Evolutionary conservation across 1,284 basidiomycete species (phyloP), one percentile per base, ranked within the genome.

Genomic region (Ustilago trichophora): DNA sequence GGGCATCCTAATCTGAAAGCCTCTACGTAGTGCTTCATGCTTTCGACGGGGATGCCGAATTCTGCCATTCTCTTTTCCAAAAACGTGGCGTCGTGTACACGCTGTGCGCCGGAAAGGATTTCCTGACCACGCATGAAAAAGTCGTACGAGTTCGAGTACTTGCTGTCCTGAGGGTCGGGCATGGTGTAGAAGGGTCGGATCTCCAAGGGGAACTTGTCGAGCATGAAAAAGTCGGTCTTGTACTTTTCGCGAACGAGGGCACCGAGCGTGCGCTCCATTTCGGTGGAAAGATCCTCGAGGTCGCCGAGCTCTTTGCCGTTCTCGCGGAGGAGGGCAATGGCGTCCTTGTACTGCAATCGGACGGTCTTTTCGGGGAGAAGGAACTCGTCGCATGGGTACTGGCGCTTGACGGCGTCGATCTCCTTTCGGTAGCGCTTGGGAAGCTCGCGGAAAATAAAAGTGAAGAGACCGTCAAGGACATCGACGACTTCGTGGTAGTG

Each of bases 71-170:
- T 87, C 84, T 91, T 87, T 59, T 86, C 87, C 58, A 98, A 87
- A 65, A 95, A 85, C 13, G 84, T 83, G 6, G 95, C 88, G 77
- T 98, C 93, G 84, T 98, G 96, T 49, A 97, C 88, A 85, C 94
- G 92, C 83, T 98, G 95, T 16, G 95, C 95, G 15, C 95, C 95
- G 2, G 93, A 97, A 25, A 98, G 85, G 77, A 98, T 98, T 83
- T 98, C 95, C 83, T 98, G 93, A 12, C 95, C 95, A 34, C 95
- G 89, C 93, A 98, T 97, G 87, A 98, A 98, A 84, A 98, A 98
- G 84, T 98, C 95, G 83, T 98, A 98, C 37, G 95, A 97, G 84
- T 98, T 98, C 52, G 94, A 96, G 51, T 97, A 86, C 38, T 69
- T 69, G 43, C 32, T 18, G 48, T 81, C 72, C 8, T 47, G 52